Percentiles rank a stretch among this genome's conserved stretches.
Conservation (phyloP, 805 yeast species). For the Alloascoidea hylecoeti region DNA sequence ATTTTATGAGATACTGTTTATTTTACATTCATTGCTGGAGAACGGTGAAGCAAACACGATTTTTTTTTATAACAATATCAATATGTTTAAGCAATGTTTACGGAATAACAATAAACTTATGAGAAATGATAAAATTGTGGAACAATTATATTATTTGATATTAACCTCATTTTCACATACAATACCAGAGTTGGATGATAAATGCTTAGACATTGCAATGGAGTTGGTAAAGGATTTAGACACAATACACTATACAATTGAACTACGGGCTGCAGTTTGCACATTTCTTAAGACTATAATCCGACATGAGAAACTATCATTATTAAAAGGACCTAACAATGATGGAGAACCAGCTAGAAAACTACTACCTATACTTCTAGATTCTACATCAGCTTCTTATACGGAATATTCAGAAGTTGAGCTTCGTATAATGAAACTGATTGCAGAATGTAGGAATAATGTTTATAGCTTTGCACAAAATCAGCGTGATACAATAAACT, state of each 20-base stretch:
- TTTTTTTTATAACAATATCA: constrained; percentile 1
- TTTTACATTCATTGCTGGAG: background rate
- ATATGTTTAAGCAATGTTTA: background rate
- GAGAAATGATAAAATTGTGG: background rate
- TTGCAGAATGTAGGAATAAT: background rate
- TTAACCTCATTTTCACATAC: background rate
- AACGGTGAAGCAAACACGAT: background rate
- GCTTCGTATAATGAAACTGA: background rate
- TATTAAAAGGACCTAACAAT: background rate
- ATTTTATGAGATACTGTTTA: background rate
- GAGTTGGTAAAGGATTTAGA: constrained; percentile 1
- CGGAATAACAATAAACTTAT: background rate
- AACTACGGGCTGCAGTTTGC: constrained; percentile 1
- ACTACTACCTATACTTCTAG: background rate
- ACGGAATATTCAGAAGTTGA: background rate
- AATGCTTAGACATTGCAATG: background rate
- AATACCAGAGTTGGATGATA: background rate
- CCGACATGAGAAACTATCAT: background rate
- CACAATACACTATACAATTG: background rate
- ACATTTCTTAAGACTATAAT: background rate
- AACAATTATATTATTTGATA: background rate
- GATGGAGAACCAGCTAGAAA: background rate
- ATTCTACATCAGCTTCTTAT: background rate
- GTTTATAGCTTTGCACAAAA: background rate
- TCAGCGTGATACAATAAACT: background rate